Conservation (phyloP, 2,329 filamentous ascomycete species). For the Monosporascus sp. region DNA sequence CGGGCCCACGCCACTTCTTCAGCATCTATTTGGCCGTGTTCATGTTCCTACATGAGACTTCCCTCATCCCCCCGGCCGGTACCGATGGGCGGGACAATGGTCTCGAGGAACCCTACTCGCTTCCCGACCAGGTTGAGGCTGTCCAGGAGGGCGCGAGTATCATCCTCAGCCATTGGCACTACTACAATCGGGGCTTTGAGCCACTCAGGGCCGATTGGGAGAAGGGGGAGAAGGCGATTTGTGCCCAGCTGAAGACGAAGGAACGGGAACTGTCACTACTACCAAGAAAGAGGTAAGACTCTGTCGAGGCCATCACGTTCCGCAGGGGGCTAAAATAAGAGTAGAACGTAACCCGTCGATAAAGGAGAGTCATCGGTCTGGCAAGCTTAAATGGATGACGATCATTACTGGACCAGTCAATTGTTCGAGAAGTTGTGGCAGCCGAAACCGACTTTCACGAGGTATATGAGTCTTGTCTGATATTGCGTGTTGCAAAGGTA, state of each 20-base stretch:
- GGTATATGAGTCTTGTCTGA: no score
- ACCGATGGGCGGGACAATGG: constrained; percentile 38
- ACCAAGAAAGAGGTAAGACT: constrained; percentile 19
- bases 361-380: no score
- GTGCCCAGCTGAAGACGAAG: constrained; percentile 22
- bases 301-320: background rate
- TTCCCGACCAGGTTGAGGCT: constrained; percentile 27
- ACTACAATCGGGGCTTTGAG: constrained; percentile 38
- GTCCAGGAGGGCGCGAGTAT: constrained; percentile 42
- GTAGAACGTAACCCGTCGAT: no score
- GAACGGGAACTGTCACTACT: constrained; percentile 25
- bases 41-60: constrained; percentile 32
- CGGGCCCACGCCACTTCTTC: constrained; percentile 22
- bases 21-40: constrained; percentile 26
- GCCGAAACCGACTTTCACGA: constrained; percentile 8
- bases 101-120: background rate
- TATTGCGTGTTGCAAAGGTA: no score
- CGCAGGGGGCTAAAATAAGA: no score
- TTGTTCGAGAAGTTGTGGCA: constrained; percentile 40
- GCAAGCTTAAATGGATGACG: constrained; percentile 18
- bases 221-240: constrained; percentile 22
- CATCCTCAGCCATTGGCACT: constrained; percentile 46
- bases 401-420: constrained; percentile 41
- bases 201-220: constrained; percentile 23
- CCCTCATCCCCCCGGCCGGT: constrained; percentile 30